phyloP scores from a whole-genome alignment of 2,329 filamentous ascomycete genomes.

The Golovinomyces cichoracearum region DNA sequence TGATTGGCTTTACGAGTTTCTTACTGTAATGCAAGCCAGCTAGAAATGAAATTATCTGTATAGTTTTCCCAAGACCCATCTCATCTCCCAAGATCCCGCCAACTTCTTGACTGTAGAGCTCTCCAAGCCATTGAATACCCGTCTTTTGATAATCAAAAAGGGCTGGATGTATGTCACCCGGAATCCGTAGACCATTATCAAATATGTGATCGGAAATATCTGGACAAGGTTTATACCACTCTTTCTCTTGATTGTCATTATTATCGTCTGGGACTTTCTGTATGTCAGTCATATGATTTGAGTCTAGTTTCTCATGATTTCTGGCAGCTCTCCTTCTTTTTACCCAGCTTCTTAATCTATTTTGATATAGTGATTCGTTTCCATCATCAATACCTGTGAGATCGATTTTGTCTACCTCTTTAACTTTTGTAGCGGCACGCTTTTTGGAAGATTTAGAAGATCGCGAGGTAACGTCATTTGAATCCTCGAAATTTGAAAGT shows the following conservation, averaged over 20 bases:
- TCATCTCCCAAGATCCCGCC: constrained; percentile 92
- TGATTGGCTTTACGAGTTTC: constrained; percentile 56
- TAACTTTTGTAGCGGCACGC: constrained; percentile 5
- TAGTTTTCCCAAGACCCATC: constrained; percentile 96
- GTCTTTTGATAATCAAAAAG: constrained; percentile 95
- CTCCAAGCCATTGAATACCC: constrained; percentile 85
- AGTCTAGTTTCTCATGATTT: constrained; percentile 16
- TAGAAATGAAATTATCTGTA: constrained; percentile 39
- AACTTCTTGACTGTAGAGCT: constrained; percentile 68
- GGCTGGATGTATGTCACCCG: constrained; percentile 77
- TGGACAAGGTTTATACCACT: constrained; percentile 75
- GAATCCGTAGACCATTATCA: constrained; percentile 47
- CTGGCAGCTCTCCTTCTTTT: constrained; percentile 34
- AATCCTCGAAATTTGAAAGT: constrained; percentile 13
- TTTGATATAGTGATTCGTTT: constrained; percentile 56
- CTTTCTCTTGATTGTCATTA: constrained; percentile 20
- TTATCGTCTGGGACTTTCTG: constrained; percentile 20
- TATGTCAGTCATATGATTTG: constrained; percentile 13
- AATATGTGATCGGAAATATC: constrained; percentile 51
- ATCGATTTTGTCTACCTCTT: constrained; percentile 15
- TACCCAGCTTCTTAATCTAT: constrained; percentile 51
- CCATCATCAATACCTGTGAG: constrained; percentile 48
- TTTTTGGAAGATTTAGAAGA: constrained; percentile 16
- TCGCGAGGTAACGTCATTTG: constrained; percentile 17
- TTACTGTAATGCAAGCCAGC: constrained; percentile 82